Base-by-base conservation (phyloP, 2,329 filamentous ascomycete species). In the Davidsoniella virescens region DNA sequence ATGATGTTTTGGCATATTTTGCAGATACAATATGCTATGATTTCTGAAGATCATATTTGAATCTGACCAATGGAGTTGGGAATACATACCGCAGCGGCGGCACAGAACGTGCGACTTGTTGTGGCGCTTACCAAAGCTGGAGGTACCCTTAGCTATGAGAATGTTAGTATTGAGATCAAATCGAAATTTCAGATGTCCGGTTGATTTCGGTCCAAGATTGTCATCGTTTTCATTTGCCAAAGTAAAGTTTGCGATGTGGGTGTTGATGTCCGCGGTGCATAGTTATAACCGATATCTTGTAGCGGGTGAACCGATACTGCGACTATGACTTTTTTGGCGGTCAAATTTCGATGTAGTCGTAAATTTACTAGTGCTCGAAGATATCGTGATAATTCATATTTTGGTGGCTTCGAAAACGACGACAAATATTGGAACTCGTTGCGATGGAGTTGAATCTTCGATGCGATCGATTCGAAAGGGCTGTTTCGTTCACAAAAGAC, bases 71-170 rank as follows among this genome's bases (percentile, higher is more conserved):
- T 33, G 4, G 12, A 33, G 10, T 33, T 33, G 44, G 23, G 56
- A 20, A 56, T 63, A 87, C 84, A 79, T 73, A 92, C 87, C 88
- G 80, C 87, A 95, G 75, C 88, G 88, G 80, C 88, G 84, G 85
- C 88, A 95, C 72, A 95, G 76, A 70, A 83, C 87, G 82, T 95
- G 88, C 77, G 87, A 87, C 82, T 94, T 94, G 81, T 90, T 94
- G 79, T 93, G 87, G 80, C 87, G 68, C 66, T 72, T 72, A 66
- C 70, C 70, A 63, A 72, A 72, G 64, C 70, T 72, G 63, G 70
- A 72, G 61, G 71, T 74, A 69, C 71, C 71, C 71, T 74, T 74
- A 61, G 71, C 71, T 74, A 59, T 61, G 49, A 29, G n/a, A 44
- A 33, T 17, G 43, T 49, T 36, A 51, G 64, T 57, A 56, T 52